A percentile compares a stretch with the other conserved stretches of the same genome.
These are phyloP conservation scores for Magnaporthiopsis rhizophila DNA, from an alignment of 2,329 filamentous ascomycete genomes.

Conservation along the genomic window DNA sequence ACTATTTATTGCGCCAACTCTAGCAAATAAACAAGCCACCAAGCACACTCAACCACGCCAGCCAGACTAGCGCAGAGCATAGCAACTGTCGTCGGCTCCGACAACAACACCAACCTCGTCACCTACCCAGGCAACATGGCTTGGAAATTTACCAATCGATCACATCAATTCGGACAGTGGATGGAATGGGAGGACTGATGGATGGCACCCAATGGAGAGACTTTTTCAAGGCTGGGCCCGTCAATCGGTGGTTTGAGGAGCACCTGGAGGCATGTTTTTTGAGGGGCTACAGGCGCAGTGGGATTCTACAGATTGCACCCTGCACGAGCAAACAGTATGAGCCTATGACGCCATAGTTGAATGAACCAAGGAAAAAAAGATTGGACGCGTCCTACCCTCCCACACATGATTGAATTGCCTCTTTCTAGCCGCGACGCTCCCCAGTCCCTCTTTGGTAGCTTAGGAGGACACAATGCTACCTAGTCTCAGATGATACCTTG, in stretches of 20 bases:
- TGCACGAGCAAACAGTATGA: neutral
- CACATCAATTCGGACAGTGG: neutral
- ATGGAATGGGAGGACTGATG: neutral
- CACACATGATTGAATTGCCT: neutral
- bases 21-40: constrained; percentile 7
- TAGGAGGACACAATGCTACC: too few relatives aligned
- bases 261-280: neutral
- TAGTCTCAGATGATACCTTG: neutral
- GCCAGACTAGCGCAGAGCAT: neutral
- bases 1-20: neutral
- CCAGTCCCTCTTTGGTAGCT: too few relatives aligned
- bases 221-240: neutral
- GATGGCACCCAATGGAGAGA: neutral
- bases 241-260: neutral
- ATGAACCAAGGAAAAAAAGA: neutral
- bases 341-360: neutral
- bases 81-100: neutral
- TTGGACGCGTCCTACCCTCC: neutral
- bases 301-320: neutral
- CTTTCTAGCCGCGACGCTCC: neutral
- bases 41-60: constrained; percentile 4
- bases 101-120: neutral
- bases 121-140: neutral
- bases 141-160: neutral
- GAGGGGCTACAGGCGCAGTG: neutral